These are phyloP conservation scores for Misopates orontium DNA, from an alignment of 257 asterid species.

Conservation along the genomic window DNA sequence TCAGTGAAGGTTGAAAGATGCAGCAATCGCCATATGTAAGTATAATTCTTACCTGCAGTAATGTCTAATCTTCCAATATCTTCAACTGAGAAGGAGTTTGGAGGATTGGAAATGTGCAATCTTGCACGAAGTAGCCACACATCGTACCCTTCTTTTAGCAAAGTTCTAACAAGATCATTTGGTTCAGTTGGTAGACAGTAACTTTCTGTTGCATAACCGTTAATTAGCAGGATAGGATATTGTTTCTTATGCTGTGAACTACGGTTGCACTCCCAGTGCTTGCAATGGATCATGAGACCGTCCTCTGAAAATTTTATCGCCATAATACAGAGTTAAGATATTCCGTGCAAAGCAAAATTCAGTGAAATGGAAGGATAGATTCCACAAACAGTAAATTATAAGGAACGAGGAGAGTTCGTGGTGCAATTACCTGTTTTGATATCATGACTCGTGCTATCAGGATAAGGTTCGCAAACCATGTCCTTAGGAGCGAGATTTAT, in stretches of 20 bases:
- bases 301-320: conserved; percentile 39
- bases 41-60: conserved; percentile 39
- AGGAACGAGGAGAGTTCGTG: neutral
- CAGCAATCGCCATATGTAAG: neutral
- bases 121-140: conserved; percentile 48
- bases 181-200: conserved; percentile 54
- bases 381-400: neutral
- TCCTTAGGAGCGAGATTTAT: conserved; percentile 19
- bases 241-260: conserved; percentile 13
- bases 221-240: conserved; percentile 47
- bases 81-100: conserved; percentile 39
- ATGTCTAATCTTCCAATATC: conserved; percentile 55
- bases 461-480: conserved; percentile 33
- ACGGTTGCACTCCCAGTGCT: conserved; percentile 40
- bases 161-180: conserved; percentile 53
- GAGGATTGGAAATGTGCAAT: conserved; percentile 35
- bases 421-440: conserved; percentile 42
- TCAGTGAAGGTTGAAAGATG: neutral
- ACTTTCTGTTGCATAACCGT: conserved; percentile 58
- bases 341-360: no score
- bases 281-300: conserved; percentile 36
- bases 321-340: neutral
- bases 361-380: neutral
- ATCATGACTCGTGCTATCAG: conserved; percentile 36
- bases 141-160: conserved; percentile 49